These are phyloP conservation scores for Globisporangium nodosum DNA, from an alignment of 352 stramenopile genomes.

Conservation along the genomic window DNA sequence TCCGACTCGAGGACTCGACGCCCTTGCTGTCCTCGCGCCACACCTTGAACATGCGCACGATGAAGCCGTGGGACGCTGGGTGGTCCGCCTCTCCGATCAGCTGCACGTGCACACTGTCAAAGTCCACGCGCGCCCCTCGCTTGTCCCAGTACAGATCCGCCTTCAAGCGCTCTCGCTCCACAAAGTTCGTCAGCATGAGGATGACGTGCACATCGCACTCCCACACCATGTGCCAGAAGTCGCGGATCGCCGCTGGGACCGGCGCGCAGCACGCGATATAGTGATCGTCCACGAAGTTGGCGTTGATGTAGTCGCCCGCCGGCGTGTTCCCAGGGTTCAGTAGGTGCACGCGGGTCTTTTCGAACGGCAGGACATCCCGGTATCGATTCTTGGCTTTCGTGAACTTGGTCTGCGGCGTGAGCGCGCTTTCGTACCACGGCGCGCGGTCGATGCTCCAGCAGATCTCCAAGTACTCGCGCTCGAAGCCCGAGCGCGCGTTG, in stretches of 20 bases:
- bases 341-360: constrained; percentile 62
- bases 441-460: constrained; percentile 53
- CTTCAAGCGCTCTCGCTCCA: constrained; percentile 66
- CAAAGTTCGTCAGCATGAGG: constrained; percentile 87
- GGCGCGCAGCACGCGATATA: constrained; percentile 81
- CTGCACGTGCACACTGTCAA: constrained; percentile 45
- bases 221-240: constrained; percentile 87
- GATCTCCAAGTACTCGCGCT: constrained; percentile 62
- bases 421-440: constrained; percentile 39
- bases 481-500: constrained; percentile 33
- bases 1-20: constrained; percentile 19
- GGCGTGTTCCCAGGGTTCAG: constrained; percentile 6
- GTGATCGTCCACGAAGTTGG: constrained; percentile 47
- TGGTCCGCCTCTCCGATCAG: constrained; percentile 37
- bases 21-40: constrained; percentile 23
- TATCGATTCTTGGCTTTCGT: constrained; percentile 78
- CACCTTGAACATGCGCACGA: constrained; percentile 49
- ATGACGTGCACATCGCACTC: constrained; percentile 69
- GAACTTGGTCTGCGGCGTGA: constrained; percentile 59
- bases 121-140: constrained; percentile 34
- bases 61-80: constrained; percentile 26
- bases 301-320: constrained; percentile 71
- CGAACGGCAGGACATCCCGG: constrained; percentile 67
- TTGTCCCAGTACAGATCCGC: constrained; percentile 74
- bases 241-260: constrained; percentile 46